These are phyloP conservation scores for Penicillium riverlandense DNA, from an alignment of 495 filamentous ascomycete species.

Conservation along the genomic window DNA sequence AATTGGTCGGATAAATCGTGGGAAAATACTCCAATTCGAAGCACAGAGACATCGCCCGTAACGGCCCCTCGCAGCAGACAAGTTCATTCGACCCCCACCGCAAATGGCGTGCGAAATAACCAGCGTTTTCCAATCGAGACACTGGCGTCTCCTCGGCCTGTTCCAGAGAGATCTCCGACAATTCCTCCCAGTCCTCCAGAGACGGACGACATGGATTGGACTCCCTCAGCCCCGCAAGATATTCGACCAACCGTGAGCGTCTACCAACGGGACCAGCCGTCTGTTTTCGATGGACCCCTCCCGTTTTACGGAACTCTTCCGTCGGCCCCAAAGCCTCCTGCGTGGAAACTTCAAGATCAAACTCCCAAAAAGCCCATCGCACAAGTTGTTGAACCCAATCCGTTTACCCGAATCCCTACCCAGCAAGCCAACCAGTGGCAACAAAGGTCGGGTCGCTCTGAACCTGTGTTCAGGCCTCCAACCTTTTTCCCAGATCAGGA, in stretches of 20 bases:
- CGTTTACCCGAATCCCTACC: conserved; percentile 24
- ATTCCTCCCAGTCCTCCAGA: conserved; percentile 32
- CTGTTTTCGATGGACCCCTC: conserved; percentile 35
- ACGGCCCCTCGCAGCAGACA: conserved; percentile 5
- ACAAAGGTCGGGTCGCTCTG: conserved; percentile 7
- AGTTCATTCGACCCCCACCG: conserved; percentile 11
- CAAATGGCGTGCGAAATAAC: conserved; percentile 11
- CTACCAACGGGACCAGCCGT: conserved; percentile 19
- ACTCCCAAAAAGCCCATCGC: conserved; percentile 27
- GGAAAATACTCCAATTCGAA: conserved; percentile 21
- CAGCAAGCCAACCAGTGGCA: conserved; percentile 17
- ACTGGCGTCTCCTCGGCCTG: conserved; percentile 22
- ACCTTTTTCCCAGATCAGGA: conserved; percentile 44
- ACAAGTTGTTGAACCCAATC: conserved; percentile 29
- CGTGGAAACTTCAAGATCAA: conserved; percentile 57
- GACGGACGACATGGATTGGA: conserved; percentile 73
- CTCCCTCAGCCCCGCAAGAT: conserved; percentile 51
- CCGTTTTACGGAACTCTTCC: conserved; percentile 60
- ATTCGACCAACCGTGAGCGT: conserved; percentile 33
- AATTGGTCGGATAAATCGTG: conserved; percentile 39
- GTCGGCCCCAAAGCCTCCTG: conserved; percentile 55
- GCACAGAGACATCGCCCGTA: conserved; percentile 17
- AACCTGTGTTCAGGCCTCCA: conserved; percentile 37
- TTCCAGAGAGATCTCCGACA: conserved; percentile 15
- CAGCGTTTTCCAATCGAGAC: conserved; percentile 35